Evolutionary conservation across 805 yeast genomes (phyloP).

Genomic region (Saturnispora zaruensis): DNA sequence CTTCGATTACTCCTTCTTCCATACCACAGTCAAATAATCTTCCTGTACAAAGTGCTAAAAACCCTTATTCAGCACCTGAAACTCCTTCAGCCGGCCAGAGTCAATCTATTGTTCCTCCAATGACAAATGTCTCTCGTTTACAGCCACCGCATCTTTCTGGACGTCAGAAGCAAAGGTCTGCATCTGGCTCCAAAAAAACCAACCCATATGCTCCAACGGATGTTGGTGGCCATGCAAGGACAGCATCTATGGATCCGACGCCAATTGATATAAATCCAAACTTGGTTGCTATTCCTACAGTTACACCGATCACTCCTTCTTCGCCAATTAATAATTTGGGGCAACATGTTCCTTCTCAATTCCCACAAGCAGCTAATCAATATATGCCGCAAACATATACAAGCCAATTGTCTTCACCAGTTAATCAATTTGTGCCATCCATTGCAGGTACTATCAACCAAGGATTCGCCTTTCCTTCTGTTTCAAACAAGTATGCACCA

Average conservation of each 20-base stretch:
- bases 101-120: background rate
- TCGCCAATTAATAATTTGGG: slow-evolving; percentile 1
- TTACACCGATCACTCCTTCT: slow-evolving; percentile 13
- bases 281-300: slow-evolving; percentile 25
- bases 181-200: slow-evolving; percentile 7
- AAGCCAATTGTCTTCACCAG: background rate
- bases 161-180: background rate
- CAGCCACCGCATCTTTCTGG: background rate
- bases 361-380: background rate
- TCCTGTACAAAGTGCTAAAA: slow-evolving; percentile 9
- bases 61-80: slow-evolving; percentile 26
- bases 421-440: background rate
- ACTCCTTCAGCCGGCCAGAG: background rate
- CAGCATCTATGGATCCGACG: slow-evolving; percentile 16
- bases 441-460: background rate
- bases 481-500: slow-evolving; percentile 4
- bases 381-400: background rate
- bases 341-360: background rate
- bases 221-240: slow-evolving; percentile 26
- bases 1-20: background rate
- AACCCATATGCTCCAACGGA: slow-evolving; percentile 29
- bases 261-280: slow-evolving; percentile 21
- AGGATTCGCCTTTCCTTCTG: slow-evolving; percentile 1
- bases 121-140: background rate
- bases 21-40: slow-evolving; percentile 8